Evolutionary conservation across 139 green algal species (phyloP), one percentile per base, ranked within the genome.

Genomic region (Coelastrella sp.): DNA sequence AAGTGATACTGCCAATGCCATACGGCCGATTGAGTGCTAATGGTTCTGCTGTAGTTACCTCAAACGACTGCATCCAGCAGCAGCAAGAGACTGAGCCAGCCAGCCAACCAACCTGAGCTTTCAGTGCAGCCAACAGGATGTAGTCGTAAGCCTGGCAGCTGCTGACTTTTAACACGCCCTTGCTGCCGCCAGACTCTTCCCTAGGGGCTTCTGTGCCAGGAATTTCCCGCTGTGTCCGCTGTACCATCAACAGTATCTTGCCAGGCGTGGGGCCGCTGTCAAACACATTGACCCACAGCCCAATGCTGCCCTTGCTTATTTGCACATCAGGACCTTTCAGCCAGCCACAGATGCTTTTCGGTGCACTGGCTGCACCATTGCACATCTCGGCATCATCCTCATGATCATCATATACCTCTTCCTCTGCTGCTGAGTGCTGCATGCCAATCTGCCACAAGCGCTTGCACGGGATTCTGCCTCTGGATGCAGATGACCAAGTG

Each of bases 111-210:
- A 80, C 75, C 72, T 81, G 69, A 35, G 82, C 79, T 15, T 72
- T 81, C 32, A 92, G 67, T 21, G 89, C 89, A 11, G 89, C 89
- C 11, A 73, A 40, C 71, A 92, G 80, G 21, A 89, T 41, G 15
- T 69, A 75, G 57, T 91, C 88, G 21, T 88, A 89, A 0, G 81
- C 88, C 35, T 86, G 73, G 71, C 82, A 89, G 23, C 68, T 76
- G 83, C 83, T 91, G 67, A 85, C 82, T 23, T 82, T 87, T 40
- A 87, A 57, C 35, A 62, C 59, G 27, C 71, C 82, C 35, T 81
- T 68, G 69, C 51, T 35, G 15, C 21, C 25, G n/a, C 25, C 38
- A 23, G 41, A 15, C 40, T 51, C 69, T 5, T 79, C 66, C 34
- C 66, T 35, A n/a, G 45, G 45, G 1, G 53, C 69, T 5, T 82